Conservation (phyloP, 768 basidiomycete species). For the Boletus vermiculosoides region DNA sequence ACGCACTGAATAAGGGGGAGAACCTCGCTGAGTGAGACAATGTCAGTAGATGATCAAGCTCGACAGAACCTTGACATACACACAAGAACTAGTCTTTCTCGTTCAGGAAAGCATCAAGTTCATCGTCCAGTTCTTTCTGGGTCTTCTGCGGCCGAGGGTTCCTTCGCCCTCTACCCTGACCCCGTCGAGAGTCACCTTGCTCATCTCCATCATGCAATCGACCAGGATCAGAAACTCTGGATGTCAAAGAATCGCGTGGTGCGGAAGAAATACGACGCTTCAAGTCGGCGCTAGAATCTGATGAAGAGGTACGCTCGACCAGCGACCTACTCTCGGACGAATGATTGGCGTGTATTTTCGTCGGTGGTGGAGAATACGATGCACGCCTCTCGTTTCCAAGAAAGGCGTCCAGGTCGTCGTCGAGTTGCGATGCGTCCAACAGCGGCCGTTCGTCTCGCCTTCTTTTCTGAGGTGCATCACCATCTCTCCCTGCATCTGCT, state of each 20-base stretch:
- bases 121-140: constrained; percentile 78
- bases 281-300: constrained; percentile 42
- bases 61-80: constrained; percentile 5
- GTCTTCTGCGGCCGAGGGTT: constrained; percentile 50
- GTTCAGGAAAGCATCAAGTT: constrained; percentile 75
- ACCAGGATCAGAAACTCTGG: constrained; percentile 18
- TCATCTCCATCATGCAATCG: constrained; percentile 24
- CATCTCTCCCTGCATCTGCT: constrained; percentile 58
- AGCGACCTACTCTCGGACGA: constrained; percentile 53
- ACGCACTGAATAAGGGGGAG: background rate
- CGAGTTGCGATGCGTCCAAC: constrained; percentile 47
- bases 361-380: constrained; percentile 48
- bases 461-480: constrained; percentile 38
- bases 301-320: constrained; percentile 52
- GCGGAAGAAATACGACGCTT: constrained; percentile 47
- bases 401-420: constrained; percentile 70
- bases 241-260: constrained; percentile 20
- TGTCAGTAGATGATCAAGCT: constrained; percentile 5
- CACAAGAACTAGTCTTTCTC: constrained; percentile 39
- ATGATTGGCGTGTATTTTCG: constrained; percentile 69
- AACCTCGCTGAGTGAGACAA: background rate
- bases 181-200: constrained; percentile 26
- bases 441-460: constrained; percentile 34
- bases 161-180: constrained; percentile 38
- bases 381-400: constrained; percentile 45